These are phyloP conservation scores for Cyclocybe aegerita DNA, from an alignment of 768 basidiomycete species.

Conservation along the genomic window DNA sequence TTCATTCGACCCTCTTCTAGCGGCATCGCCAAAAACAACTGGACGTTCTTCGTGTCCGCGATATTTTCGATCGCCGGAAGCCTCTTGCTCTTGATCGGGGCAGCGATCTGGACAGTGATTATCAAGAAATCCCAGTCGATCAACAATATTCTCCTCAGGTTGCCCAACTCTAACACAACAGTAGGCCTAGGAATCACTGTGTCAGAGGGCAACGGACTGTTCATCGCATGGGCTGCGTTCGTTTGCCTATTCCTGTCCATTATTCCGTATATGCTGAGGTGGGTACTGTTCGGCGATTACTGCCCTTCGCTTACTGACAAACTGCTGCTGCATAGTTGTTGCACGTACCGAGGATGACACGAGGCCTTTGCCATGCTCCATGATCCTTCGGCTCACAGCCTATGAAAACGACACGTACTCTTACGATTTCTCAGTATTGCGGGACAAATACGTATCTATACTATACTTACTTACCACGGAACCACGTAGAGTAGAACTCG, in stretches of 20 bases:
- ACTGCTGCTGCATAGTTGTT: constrained; percentile 49
- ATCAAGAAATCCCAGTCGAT: constrained; percentile 62
- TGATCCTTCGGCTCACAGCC: neutral
- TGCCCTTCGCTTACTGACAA: neutral
- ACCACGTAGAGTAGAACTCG: too few relatives aligned
- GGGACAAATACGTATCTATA: too few relatives aligned
- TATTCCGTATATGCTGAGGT: constrained; percentile 80
- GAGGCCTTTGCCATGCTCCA: neutral
- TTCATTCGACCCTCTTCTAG: constrained; percentile 35
- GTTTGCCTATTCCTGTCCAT: constrained; percentile 63
- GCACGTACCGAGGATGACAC: constrained; percentile 70
- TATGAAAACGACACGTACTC: neutral
- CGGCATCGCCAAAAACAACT: constrained; percentile 61
- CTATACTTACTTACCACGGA: neutral
- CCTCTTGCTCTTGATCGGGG: constrained; percentile 64
- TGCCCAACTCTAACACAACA: constrained; percentile 15
- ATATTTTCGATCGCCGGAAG: constrained; percentile 59
- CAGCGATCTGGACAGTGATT: constrained; percentile 76
- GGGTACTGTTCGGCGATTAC: constrained; percentile 18
- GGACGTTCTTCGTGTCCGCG: constrained; percentile 69
- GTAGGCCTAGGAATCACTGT: constrained; percentile 60
- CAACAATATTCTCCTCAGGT: constrained; percentile 33
- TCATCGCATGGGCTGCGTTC: constrained; percentile 75
- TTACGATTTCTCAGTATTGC: too few relatives aligned
- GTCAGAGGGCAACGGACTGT: constrained; percentile 60